phyloP scores from a whole-genome alignment of 225 moss, liverwort and hornwort genomes.

The Neckera pumila region DNA sequence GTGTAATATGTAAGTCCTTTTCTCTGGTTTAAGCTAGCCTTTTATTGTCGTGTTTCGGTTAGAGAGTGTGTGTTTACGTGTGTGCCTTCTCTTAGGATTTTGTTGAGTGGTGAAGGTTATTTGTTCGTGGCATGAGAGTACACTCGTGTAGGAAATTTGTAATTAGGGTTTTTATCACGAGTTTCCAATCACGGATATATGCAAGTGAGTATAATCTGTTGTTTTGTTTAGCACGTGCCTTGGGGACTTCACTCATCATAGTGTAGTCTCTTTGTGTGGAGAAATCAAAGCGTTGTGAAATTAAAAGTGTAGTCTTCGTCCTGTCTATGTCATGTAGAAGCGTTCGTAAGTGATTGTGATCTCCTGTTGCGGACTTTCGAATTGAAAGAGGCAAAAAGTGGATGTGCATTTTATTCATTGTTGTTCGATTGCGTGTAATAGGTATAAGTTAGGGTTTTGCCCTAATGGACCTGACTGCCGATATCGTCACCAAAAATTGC shows the following conservation, averaged over 20 bases:
- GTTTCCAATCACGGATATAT: neutral
- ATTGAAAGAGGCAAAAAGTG: neutral
- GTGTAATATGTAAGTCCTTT: constrained; percentile 80
- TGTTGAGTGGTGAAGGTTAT: neutral
- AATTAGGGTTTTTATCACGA: neutral
- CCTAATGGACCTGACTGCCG: constrained; percentile 97
- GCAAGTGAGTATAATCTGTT: neutral
- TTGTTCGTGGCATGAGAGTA: neutral
- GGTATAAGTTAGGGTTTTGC: constrained; percentile 99
- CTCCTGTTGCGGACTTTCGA: neutral
- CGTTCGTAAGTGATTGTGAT: neutral
- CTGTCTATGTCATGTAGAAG: neutral
- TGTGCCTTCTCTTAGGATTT: neutral
- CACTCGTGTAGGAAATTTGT: neutral
- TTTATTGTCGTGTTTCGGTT: neutral
- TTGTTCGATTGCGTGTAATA: constrained; percentile 6
- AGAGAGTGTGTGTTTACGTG: neutral
- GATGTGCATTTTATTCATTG: neutral
- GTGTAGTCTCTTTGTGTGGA: neutral
- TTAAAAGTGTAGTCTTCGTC: neutral
- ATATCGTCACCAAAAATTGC: constrained; percentile 86
- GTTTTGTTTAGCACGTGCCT: neutral
- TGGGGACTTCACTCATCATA: neutral
- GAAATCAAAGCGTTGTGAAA: neutral
- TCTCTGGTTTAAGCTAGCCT: neutral